phyloP scores from a whole-genome alignment of 108 stramenopile species.

The Cyclotella cryptica region DNA sequence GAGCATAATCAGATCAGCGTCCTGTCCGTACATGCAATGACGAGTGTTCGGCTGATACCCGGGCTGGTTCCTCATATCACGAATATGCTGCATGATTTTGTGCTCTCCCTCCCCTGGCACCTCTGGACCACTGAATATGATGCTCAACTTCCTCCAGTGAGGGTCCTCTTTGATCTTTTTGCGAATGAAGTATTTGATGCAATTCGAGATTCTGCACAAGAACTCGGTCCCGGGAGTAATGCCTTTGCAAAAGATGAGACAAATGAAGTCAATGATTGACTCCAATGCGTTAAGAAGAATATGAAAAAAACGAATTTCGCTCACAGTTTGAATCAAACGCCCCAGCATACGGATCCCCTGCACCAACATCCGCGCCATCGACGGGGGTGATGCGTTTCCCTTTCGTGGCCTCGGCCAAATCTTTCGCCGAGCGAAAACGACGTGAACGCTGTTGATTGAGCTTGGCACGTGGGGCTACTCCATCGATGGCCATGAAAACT shows the following conservation, averaged over 20 bases:
- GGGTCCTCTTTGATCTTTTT: slow-evolving; percentile 98
- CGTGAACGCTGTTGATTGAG: slow-evolving; percentile 99
- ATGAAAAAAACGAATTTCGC: neutral
- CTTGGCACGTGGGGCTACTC: slow-evolving; percentile 98
- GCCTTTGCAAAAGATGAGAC: slow-evolving; percentile 18
- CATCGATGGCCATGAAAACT: slow-evolving; percentile 92
- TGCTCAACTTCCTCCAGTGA: slow-evolving; percentile 86
- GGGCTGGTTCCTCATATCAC: slow-evolving; percentile 85
- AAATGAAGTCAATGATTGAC: neutral
- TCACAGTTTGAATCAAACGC: slow-evolving; percentile 96
- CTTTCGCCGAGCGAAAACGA: slow-evolving; percentile 94
- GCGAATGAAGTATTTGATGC: slow-evolving; percentile 92
- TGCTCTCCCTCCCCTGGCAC: slow-evolving; percentile 99
- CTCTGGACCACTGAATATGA: slow-evolving; percentile 98
- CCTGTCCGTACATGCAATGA: slow-evolving; percentile 99
- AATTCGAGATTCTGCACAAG: slow-evolving; percentile 87
- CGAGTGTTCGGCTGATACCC: slow-evolving; percentile 91
- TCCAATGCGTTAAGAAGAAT: neutral
- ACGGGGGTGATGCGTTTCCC: slow-evolving; percentile 48
- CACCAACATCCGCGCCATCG: slow-evolving; percentile 40
- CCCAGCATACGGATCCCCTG: slow-evolving; percentile 44
- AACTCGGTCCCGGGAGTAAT: slow-evolving; percentile 99
- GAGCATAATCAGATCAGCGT: slow-evolving; percentile 99
- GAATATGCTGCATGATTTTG: slow-evolving; percentile 99
- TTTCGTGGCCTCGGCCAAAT: slow-evolving; percentile 89